phyloP scores from a whole-genome alignment of 192 early-diverging fungal genomes.

The Coemansia sp. region DNA sequence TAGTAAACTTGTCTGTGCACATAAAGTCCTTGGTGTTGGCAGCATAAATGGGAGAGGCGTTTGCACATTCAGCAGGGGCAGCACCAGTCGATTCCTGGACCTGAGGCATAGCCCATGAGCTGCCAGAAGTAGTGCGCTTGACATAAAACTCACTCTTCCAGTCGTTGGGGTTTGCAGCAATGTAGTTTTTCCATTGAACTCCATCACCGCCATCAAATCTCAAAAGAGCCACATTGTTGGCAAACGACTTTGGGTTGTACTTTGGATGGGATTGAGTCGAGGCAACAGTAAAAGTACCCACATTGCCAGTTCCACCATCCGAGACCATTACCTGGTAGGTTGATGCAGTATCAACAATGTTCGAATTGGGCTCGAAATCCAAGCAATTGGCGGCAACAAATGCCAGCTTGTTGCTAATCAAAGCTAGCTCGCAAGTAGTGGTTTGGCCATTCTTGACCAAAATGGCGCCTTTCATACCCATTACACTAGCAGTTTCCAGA shows the following conservation, averaged over 20 bases:
- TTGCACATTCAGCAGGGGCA: slow-evolving; percentile 16
- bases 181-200: slow-evolving; percentile 37
- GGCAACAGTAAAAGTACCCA: slow-evolving; percentile 21
- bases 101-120: slow-evolving; percentile 13
- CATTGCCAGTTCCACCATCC: slow-evolving; percentile 16
- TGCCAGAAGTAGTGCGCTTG: slow-evolving; percentile 5
- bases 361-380: slow-evolving; percentile 19
- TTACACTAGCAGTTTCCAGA: slow-evolving; percentile 17
- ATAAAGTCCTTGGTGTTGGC: slow-evolving; percentile 33
- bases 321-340: slow-evolving; percentile 38
- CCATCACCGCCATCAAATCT: slow-evolving; percentile 11
- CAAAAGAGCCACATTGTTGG: slow-evolving; percentile 41
- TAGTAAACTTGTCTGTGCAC: slow-evolving; percentile 24
- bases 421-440: slow-evolving; percentile 42
- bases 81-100: slow-evolving; percentile 6
- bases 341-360: slow-evolving; percentile 1
- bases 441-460: slow-evolving; percentile 29
- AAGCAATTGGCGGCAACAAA: slow-evolving; percentile 46
- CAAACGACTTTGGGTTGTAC: slow-evolving; percentile 36
- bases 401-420: slow-evolving; percentile 41
- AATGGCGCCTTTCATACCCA: slow-evolving; percentile 24
- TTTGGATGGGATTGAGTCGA: slow-evolving; percentile 21
- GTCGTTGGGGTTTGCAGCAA: slow-evolving; percentile 37
- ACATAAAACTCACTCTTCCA: slow-evolving; percentile 36
- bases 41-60: slow-evolving; percentile 25